Conservation (phyloP, 2,329 filamentous ascomycete genomes). For the Penicillium glabrum region DNA sequence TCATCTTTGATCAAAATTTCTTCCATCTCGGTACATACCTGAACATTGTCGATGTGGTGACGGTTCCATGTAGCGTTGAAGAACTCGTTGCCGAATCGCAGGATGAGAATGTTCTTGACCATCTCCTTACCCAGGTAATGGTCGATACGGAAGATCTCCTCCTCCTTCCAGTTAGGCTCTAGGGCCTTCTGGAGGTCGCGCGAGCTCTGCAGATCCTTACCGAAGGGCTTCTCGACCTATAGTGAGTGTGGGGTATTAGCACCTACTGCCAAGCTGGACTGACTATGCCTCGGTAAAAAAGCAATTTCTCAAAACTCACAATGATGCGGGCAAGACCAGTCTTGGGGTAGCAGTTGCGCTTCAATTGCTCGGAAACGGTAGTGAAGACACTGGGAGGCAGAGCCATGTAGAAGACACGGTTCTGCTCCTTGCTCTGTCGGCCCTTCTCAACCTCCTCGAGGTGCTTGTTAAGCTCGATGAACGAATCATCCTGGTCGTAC, state of each 20-base stretch:
- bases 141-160: constrained; percentile 98
- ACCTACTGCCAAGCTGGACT: background rate
- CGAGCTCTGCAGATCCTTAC: constrained; percentile 93
- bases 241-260: constrained; percentile 1
- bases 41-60: constrained; percentile 98
- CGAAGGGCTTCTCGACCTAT: constrained; percentile 98
- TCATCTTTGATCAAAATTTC: background rate
- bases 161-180: constrained; percentile 97
- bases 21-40: constrained; percentile 50
- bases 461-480: constrained; percentile 80
- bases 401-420: constrained; percentile 99
- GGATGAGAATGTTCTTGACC: constrained; percentile 99
- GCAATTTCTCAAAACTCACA: constrained; percentile 54
- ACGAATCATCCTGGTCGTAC: constrained; percentile 96
- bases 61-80: constrained; percentile 98
- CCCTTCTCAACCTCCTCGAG: constrained; percentile 81
- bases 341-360: constrained; percentile 93
- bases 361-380: constrained; percentile 93
- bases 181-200: constrained; percentile 92
- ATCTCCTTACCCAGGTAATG: constrained; percentile 99
- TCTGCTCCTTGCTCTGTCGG: constrained; percentile 67
- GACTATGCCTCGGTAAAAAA: background rate
- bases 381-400: constrained; percentile 97
- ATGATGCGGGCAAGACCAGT: constrained; percentile 92
- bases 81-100: constrained; percentile 98